Percentiles rank a stretch among this genome's conserved stretches.
phyloP scores from a whole-genome alignment of 208 protist genomes.

The Acanthamoeba divionensis region DNA sequence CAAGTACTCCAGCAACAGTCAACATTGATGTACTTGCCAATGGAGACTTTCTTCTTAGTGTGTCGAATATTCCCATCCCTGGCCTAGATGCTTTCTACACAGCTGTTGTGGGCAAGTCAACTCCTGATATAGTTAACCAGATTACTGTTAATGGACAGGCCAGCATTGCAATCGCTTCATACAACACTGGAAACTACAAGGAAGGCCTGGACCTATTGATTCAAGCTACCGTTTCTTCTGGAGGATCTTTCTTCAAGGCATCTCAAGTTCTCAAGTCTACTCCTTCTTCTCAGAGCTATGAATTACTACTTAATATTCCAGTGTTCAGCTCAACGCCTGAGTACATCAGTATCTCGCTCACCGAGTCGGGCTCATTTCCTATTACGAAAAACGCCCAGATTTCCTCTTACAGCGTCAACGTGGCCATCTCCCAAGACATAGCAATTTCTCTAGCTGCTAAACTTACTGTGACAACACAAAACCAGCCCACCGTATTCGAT shows the following conservation, averaged over 20 bases:
- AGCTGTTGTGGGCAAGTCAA: neutral
- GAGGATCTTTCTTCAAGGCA: neutral
- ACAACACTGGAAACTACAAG: neutral
- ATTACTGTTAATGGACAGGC: neutral
- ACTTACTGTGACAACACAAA: too few species aligned
- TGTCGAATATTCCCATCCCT: neutral
- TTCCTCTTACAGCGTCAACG: neutral
- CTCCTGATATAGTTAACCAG: neutral
- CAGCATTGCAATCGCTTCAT: neutral
- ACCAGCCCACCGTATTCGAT: too few species aligned
- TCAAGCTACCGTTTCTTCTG: neutral
- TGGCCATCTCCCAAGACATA: too few species aligned
- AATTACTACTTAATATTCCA: neutral
- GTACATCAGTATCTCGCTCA: conserved; percentile 30
- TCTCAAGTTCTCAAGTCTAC: neutral
- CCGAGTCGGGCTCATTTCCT: neutral
- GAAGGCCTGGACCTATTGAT: neutral
- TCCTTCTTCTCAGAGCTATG: neutral
- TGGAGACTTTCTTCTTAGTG: neutral
- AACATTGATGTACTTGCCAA: neutral
- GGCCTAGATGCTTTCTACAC: neutral
- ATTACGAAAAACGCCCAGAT: neutral
- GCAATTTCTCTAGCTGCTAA: too few species aligned
- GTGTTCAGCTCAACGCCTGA: neutral
- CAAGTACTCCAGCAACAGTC: neutral